These are phyloP conservation scores for Mycena galericulata DNA, from an alignment of 768 basidiomycete species.

Conservation along the genomic window DNA sequence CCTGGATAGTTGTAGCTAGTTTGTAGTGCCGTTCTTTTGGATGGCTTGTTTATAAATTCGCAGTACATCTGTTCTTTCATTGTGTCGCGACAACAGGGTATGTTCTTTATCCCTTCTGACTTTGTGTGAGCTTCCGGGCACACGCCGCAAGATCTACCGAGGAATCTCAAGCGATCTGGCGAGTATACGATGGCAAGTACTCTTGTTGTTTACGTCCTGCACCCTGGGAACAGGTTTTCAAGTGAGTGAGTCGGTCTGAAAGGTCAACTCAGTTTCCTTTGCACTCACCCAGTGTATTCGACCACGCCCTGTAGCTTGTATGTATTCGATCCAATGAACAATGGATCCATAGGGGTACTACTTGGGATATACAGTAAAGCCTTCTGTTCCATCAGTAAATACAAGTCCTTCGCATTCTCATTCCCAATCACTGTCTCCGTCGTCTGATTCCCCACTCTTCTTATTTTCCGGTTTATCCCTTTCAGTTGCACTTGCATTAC, in stretches of 20 bases:
- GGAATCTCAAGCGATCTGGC: constrained; percentile 50
- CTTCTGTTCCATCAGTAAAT: constrained; percentile 11
- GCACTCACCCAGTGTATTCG: constrained; percentile 42
- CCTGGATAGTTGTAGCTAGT: constrained; percentile 54
- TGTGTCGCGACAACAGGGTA: constrained; percentile 53
- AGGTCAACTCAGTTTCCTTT: constrained; percentile 53
- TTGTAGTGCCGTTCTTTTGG: too few species aligned
- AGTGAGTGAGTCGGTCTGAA: constrained; percentile 49
- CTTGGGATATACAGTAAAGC: constrained; percentile 20
- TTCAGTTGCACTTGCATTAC: constrained; percentile 59
- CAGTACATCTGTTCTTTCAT: background rate
- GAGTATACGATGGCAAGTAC: constrained; percentile 49
- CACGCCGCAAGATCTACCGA: constrained; percentile 51
- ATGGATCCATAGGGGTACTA: background rate
- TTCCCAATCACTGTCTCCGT: constrained; percentile 76
- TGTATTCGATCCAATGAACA: background rate
- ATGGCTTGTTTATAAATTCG: too few species aligned
- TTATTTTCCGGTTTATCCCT: constrained; percentile 44
- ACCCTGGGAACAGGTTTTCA: constrained; percentile 47
- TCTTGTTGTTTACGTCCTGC: constrained; percentile 43
- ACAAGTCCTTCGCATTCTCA: constrained; percentile 41
- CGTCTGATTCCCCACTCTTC: constrained; percentile 51
- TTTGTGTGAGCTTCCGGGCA: constrained; percentile 39
- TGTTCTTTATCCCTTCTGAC: background rate
- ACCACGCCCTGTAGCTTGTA: background rate